These are phyloP conservation scores for Berkeleyomyces basicola DNA, from an alignment of 2,329 filamentous ascomycete genomes.

Conservation along the genomic window DNA sequence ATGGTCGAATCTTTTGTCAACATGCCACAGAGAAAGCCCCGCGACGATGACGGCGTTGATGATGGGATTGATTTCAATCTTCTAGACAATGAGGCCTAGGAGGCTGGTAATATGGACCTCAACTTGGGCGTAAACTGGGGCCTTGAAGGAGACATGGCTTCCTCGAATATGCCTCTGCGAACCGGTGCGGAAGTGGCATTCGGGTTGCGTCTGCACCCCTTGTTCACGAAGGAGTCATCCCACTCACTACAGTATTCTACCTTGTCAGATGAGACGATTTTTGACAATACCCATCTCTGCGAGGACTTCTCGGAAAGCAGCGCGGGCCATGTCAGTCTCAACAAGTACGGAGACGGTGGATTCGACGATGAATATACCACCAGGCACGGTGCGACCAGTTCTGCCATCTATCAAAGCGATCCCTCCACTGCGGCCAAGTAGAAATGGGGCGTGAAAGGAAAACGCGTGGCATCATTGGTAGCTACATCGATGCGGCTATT, in stretches of 20 bases:
- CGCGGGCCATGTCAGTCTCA: background rate
- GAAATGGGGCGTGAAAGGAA: background rate
- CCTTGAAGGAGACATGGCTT: background rate
- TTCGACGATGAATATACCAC: background rate
- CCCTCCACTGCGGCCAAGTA: background rate
- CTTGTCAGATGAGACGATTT: background rate
- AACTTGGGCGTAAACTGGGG: background rate
- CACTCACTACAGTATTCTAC: background rate
- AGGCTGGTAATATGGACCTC: background rate
- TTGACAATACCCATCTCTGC: background rate
- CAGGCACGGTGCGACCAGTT: background rate
- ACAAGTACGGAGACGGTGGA: background rate
- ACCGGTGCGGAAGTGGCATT: too few relatives aligned
- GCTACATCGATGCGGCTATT: background rate
- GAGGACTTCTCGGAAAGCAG: background rate
- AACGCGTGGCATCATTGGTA: background rate
- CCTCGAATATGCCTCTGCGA: too few relatives aligned
- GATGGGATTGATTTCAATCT: slow-evolving; percentile 3
- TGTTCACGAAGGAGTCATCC: too few relatives aligned
- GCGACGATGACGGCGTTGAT: slow-evolving; percentile 5
- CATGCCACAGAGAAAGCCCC: slow-evolving; percentile 25
- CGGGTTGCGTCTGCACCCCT: too few relatives aligned
- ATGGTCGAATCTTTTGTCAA: slow-evolving; percentile 38
- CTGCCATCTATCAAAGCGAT: background rate
- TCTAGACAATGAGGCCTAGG: slow-evolving; percentile 7